Percentiles rank a stretch among this genome's conserved stretches.
Conservation (phyloP, 805 yeast species). For the Yarrowia phangngaensis region DNA sequence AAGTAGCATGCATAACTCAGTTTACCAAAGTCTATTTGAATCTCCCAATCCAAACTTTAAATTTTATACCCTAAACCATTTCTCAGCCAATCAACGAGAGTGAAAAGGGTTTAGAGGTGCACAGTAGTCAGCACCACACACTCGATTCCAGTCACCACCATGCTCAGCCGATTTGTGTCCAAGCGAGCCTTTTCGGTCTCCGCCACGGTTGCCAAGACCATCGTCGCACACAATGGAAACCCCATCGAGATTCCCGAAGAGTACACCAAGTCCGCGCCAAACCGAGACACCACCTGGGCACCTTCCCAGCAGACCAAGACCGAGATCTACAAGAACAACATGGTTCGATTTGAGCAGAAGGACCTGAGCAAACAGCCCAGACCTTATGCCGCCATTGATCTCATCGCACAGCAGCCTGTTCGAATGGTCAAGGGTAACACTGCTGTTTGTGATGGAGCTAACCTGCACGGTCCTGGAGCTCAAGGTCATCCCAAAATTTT, state of each 20-base stretch:
- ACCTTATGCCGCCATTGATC: conserved; percentile 80
- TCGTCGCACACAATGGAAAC: conserved; percentile 20
- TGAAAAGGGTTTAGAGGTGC: neutral
- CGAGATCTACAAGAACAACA: conserved; percentile 47
- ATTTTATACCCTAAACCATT: too few species aligned
- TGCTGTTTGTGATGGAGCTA: conserved; percentile 75
- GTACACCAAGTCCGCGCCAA: conserved; percentile 63
- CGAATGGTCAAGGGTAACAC: conserved; percentile 55
- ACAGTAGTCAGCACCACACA: neutral
- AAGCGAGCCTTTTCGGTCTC: conserved; percentile 26
- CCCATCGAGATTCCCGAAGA: conserved; percentile 26
- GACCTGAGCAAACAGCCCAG: conserved; percentile 68
- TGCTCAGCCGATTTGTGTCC: conserved; percentile 21
- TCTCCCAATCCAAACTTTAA: too few species aligned
- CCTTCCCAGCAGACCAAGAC: conserved; percentile 58
- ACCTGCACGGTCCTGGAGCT: conserved; percentile 43
- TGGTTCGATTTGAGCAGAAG: conserved; percentile 67
- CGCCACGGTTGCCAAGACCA: conserved; percentile 17
- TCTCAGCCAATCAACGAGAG: conserved; percentile 11
- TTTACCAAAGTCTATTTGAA: too few species aligned
- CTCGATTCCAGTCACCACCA: neutral
- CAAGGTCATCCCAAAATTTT: conserved; percentile 82
- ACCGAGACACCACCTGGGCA: conserved; percentile 69
- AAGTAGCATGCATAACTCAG: too few species aligned
- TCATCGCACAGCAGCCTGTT: conserved; percentile 71